Evolutionary conservation across 257 asterid genomes (phyloP), one percentile per base, ranked within the genome.

Genomic region (Solanum gracilifrons): DNA sequence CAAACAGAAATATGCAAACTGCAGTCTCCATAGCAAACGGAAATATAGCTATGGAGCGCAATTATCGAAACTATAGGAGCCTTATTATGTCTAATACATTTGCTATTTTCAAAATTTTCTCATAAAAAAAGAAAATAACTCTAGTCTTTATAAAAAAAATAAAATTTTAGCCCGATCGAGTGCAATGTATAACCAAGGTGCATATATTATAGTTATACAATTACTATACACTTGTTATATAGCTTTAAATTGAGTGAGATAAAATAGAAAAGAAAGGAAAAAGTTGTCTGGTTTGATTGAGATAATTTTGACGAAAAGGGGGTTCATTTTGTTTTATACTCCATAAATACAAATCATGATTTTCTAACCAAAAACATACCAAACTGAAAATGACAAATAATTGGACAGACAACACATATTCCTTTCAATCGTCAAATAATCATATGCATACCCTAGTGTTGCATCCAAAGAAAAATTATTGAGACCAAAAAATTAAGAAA

Each of bases 1-100:
- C 7, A 48, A 1, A 48, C 21, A 48, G 2, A 46, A 46, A 46
- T 13, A 46, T 13, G 13, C 20, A 16, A 51, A 16, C 23, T 0
- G 0, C 10, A 6, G 4, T 0, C n/a, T 55, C 10, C 64, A 55
- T 18, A 18, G 10, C 4, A 18, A 55, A 18, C 8, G 1, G 0
- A 51, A 51, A 6, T 18, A 55, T 55, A 18, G 4, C 10, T 55
- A 55, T 46, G 7, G 20, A 46, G 55, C 55, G 55, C 7, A 13
- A 46, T 46, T 46, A 46, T 46, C 1, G 2, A 13, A 46, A 46
- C 18, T 46, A 46, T 13, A 13, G 20, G 3, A 46, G 20, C 20
- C 20, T 18, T 6, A 6, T 18, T 55, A 55, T 55, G 64, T 55
- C 62, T 51, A 55, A 55, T 6, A 55, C 20, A 18, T 18, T 55